These are phyloP conservation scores for Nectriaceae sp. DNA, from an alignment of 2,329 filamentous ascomycete species.

Conservation along the genomic window DNA sequence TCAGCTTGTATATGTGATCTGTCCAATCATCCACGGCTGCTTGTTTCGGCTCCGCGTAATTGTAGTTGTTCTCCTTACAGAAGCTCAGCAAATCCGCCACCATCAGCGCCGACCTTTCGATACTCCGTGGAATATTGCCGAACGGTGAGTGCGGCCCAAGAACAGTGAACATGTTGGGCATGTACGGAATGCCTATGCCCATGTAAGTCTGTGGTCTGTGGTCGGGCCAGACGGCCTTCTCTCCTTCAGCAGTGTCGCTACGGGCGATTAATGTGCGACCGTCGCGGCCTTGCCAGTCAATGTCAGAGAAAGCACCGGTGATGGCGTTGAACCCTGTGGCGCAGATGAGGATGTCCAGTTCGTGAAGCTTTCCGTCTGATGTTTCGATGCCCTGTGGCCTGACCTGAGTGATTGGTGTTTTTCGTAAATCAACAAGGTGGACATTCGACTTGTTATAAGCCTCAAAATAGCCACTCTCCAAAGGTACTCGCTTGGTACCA, in stretches of 20 bases:
- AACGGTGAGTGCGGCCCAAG: slow-evolving; percentile 20
- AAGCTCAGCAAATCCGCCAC: slow-evolving; percentile 12
- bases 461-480: slow-evolving; percentile 22
- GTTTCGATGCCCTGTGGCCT: slow-evolving; percentile 8
- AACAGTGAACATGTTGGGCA: slow-evolving; percentile 28
- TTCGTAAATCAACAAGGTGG: slow-evolving; percentile 14
- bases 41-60: slow-evolving; percentile 6
- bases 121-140: slow-evolving; percentile 19
- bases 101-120: slow-evolving; percentile 6
- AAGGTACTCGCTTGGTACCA: slow-evolving; percentile 12
- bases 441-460: slow-evolving; percentile 18
- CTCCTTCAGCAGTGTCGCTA: slow-evolving; percentile 7
- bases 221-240: slow-evolving; percentile 19
- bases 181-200: slow-evolving; percentile 6
- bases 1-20: slow-evolving; percentile 48
- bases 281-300: slow-evolving; percentile 17
- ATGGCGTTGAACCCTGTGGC: slow-evolving; percentile 22
- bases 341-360: slow-evolving; percentile 18
- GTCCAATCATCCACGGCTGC: slow-evolving; percentile 21
- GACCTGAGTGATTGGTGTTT: slow-evolving; percentile 9
- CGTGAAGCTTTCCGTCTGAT: slow-evolving; percentile 8
- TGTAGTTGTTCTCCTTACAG: slow-evolving; percentile 14
- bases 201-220: slow-evolving; percentile 12
- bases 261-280: slow-evolving; percentile 10
- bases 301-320: slow-evolving; percentile 16